These are phyloP conservation scores for Globisporangium emineosum DNA, from an alignment of 352 stramenopile species.

Conservation along the genomic window DNA sequence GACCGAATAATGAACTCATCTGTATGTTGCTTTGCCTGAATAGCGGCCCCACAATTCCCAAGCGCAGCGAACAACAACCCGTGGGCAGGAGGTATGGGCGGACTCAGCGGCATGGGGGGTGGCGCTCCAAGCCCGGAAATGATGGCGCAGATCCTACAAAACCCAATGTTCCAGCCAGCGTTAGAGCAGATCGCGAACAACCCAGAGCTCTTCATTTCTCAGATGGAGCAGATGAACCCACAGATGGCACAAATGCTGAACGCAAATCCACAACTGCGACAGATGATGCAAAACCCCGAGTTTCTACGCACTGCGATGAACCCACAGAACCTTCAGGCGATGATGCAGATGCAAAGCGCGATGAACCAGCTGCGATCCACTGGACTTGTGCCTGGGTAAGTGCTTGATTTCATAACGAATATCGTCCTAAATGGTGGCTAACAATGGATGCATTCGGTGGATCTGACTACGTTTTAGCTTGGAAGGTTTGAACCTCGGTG, in stretches of 20 bases:
- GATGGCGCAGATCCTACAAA: slow-evolving; percentile 85
- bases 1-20: neutral
- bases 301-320: slow-evolving; percentile 86
- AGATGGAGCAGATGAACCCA: slow-evolving; percentile 89
- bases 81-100: slow-evolving; percentile 11
- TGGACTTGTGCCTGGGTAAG: slow-evolving; percentile 67
- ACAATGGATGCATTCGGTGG: neutral
- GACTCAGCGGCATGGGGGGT: slow-evolving; percentile 19
- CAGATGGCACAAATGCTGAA: slow-evolving; percentile 86
- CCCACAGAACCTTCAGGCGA: slow-evolving; percentile 88
- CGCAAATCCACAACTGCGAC: slow-evolving; percentile 83
- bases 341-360: slow-evolving; percentile 89
- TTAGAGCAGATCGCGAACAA: slow-evolving; percentile 83
- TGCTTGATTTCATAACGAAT: neutral
- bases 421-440: neutral
- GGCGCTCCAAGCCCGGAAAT: slow-evolving; percentile 59
- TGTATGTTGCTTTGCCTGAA: slow-evolving; percentile 6
- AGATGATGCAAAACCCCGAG: slow-evolving; percentile 89
- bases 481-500: slow-evolving; percentile 45
- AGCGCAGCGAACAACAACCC: slow-evolving; percentile 7
- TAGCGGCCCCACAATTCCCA: neutral
- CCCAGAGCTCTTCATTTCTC: slow-evolving; percentile 69
- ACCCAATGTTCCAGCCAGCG: slow-evolving; percentile 81
- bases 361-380: slow-evolving; percentile 81
- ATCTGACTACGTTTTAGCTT: slow-evolving; percentile 26